A percentile compares a stretch with the other conserved stretches of the same genome.
These are phyloP conservation scores for Lathyrus oleraceus DNA, from an alignment of 306 rosid species.

Conservation along the genomic window DNA sequence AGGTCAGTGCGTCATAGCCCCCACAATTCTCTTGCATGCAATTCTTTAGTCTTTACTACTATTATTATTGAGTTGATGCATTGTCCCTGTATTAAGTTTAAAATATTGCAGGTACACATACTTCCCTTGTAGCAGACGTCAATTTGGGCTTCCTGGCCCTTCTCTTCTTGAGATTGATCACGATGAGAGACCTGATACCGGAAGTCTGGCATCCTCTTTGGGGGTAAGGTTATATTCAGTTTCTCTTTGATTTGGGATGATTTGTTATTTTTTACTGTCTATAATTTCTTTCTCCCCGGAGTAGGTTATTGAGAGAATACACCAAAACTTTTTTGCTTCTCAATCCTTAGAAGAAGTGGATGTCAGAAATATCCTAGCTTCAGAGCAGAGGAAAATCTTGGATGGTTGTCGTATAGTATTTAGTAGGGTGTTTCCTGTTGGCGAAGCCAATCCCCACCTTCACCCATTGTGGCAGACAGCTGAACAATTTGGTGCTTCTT, in stretches of 20 bases:
- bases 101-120: slow-evolving; percentile 72
- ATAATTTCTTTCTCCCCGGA: slow-evolving; percentile 33
- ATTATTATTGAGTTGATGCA: slow-evolving; percentile 29
- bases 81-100: slow-evolving; percentile 37
- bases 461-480: slow-evolving; percentile 98
- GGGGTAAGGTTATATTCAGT: slow-evolving; percentile 52
- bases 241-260: slow-evolving; percentile 9
- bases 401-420: slow-evolving; percentile 86
- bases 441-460: slow-evolving; percentile 86
- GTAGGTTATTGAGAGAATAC: slow-evolving; percentile 91
- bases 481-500: slow-evolving; percentile 94
- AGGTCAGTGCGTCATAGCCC: slow-evolving; percentile 53
- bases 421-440: slow-evolving; percentile 93
- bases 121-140: slow-evolving; percentile 98
- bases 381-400: slow-evolving; percentile 85
- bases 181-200: slow-evolving; percentile 93
- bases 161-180: slow-evolving; percentile 94
- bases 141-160: slow-evolving; percentile 93
- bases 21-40: neutral
- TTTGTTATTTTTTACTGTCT: slow-evolving; percentile 24
- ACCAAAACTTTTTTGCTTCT: slow-evolving; percentile 74
- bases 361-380: slow-evolving; percentile 87
- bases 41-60: slow-evolving; percentile 2
- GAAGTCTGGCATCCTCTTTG: slow-evolving; percentile 88
- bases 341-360: slow-evolving; percentile 78